These are phyloP conservation scores for Solanum clarkiae DNA, from an alignment of 257 asterid species.

Conservation along the genomic window DNA sequence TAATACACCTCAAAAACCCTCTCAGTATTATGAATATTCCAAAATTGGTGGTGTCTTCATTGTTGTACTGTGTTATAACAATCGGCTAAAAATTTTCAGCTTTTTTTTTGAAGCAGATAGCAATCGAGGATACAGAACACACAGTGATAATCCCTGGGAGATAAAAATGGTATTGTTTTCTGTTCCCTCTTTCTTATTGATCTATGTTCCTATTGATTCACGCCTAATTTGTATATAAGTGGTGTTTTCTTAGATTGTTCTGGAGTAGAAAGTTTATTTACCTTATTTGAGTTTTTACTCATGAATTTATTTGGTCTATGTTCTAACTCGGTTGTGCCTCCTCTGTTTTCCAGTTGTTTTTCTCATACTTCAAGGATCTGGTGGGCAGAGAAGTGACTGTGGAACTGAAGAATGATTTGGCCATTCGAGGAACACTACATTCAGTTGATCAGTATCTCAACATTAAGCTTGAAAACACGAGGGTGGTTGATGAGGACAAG, in stretches of 20 bases:
- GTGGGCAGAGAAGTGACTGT: constrained; percentile 94
- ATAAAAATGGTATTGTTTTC: background rate
- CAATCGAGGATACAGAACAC: background rate
- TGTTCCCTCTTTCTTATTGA: background rate
- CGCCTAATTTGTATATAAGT: background rate
- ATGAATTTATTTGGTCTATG: background rate
- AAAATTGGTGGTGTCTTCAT: background rate
- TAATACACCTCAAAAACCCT: background rate
- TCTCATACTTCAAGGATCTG: constrained; percentile 95
- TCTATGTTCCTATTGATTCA: background rate
- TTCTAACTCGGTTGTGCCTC: background rate
- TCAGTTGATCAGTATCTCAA: constrained; percentile 95
- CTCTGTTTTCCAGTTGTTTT: constrained; percentile 54
- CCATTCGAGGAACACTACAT: constrained; percentile 79
- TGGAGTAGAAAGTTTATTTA: background rate
- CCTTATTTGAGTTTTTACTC: background rate
- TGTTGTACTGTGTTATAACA: background rate
- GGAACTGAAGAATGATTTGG: constrained; percentile 90
- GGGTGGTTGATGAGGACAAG: constrained; percentile 94
- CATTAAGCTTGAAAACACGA: constrained; percentile 84
- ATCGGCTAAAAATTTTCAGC: background rate
- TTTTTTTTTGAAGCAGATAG: background rate
- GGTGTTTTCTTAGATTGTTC: background rate
- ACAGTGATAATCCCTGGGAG: background rate
- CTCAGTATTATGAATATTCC: background rate